Percentiles rank a stretch among this genome's conserved stretches.
Conservation (phyloP, 345 rosid species). For the Firmiana major region DNA sequence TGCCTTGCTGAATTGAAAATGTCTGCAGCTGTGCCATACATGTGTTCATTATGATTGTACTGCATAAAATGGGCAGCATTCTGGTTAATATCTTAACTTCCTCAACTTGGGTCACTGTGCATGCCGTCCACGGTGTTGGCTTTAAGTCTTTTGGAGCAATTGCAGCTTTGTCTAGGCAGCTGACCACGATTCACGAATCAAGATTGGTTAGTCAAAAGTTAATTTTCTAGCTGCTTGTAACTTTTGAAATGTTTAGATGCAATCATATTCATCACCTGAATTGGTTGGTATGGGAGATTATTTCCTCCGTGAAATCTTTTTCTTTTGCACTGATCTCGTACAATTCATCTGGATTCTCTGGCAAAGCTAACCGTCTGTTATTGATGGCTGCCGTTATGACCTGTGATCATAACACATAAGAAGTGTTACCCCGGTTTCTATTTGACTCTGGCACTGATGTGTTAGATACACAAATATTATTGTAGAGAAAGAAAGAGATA, state of each 20-base stretch:
- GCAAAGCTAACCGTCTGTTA: conserved; percentile 35
- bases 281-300: conserved; percentile 42
- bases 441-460: neutral
- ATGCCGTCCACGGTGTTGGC: conserved; percentile 23
- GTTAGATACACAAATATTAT: no score
- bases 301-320: conserved; percentile 14
- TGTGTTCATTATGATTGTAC: conserved; percentile 43
- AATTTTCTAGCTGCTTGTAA: neutral
- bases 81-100: conserved; percentile 41
- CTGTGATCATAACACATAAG: conserved; percentile 17
- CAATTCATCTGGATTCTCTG: conserved; percentile 32
- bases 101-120: conserved; percentile 54
- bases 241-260: neutral
- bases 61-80: conserved; percentile 40
- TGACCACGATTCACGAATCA: conserved; percentile 8
- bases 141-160: conserved; percentile 17
- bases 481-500: no score
- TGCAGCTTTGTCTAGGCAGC: conserved; percentile 46
- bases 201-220: neutral
- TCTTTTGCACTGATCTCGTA: conserved; percentile 34
- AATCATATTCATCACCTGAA: conserved; percentile 32
- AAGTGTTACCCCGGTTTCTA: neutral
- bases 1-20: conserved; percentile 37
- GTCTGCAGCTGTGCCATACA: conserved; percentile 32
- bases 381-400: conserved; percentile 37